Evolutionary conservation across 192 early-diverging fungal genomes (phyloP).

Genomic region (Oehlia diaphana): DNA sequence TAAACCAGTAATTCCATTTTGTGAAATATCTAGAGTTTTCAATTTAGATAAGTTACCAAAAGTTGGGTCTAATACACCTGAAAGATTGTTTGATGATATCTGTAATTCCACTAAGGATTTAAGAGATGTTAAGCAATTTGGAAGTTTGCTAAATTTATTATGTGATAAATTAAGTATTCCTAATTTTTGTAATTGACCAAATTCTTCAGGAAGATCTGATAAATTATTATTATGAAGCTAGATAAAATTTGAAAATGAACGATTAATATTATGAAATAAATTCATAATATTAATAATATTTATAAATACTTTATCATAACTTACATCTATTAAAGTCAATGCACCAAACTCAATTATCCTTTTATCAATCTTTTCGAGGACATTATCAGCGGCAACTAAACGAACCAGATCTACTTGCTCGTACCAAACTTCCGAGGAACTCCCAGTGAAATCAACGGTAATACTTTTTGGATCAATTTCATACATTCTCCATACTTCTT

Average conservation of each 20-base stretch:
- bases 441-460: slow-evolving; percentile 46
- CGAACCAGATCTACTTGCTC: slow-evolving; percentile 53
- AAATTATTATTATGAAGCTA: slow-evolving; percentile 55
- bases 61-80: slow-evolving; percentile 33
- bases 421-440: slow-evolving; percentile 43
- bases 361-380: slow-evolving; percentile 43
- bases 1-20: slow-evolving; percentile 38
- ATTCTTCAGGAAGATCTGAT: slow-evolving; percentile 39
- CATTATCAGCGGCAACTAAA: slow-evolving; percentile 53
- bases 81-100: slow-evolving; percentile 40
- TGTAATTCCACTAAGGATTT: slow-evolving; percentile 38
- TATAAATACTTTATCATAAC: not conserved
- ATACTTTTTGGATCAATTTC: slow-evolving; percentile 51
- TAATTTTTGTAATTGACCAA: slow-evolving; percentile 38
- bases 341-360: slow-evolving; percentile 54
- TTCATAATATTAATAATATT: not conserved
- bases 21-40: slow-evolving; percentile 43
- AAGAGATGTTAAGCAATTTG: slow-evolving; percentile 37
- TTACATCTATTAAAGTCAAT: slow-evolving; percentile 50
- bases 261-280: not conserved
- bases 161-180: slow-evolving; percentile 43
- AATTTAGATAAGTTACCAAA: slow-evolving; percentile 38
- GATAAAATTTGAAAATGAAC: not conserved
- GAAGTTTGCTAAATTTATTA: slow-evolving; percentile 46
- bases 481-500: slow-evolving; percentile 60